Base-by-base conservation (phyloP, 1,284 basidiomycete species). In the Malassezia cuniculi region DNA sequence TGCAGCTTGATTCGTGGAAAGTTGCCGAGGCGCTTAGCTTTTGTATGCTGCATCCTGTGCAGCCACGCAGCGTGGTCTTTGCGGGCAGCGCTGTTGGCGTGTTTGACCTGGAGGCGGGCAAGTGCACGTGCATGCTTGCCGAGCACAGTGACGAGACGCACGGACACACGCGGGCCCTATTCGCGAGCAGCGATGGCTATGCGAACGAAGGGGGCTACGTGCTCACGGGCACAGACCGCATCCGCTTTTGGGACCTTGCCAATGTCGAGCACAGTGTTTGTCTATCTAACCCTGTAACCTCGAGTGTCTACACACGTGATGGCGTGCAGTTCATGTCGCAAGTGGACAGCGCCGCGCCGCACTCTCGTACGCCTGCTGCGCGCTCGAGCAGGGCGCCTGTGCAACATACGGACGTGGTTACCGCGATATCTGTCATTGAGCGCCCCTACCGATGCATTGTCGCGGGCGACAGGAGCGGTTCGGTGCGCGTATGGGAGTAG, bases 361-460 rank as follows among this genome's bases (percentile, higher is more conserved):
- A n/a, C n/a, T n/a, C n/a, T n/a, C n/a, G n/a, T n/a, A n/a, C n/a
- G n/a, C n/a, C n/a, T n/a, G n/a, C n/a, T n/a, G n/a, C n/a, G n/a
- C n/a, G n/a, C n/a, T n/a, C n/a, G 31, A 78, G 76, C 57, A 73
- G 78, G 2, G n/a, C n/a, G n/a, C n/a, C n/a, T n/a, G n/a, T n/a
- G n/a, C n/a, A n/a, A n/a, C 85, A 90, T 58, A 81, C 81, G 50
- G 86, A 90, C 58, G 76, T 82, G 3, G 76, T 93, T 17, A 84
- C 81, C 1, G 77, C 81, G 3, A 66, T 90, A 16, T 75, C 77
- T 0, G 80, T 81, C 48, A 77, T 90, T 37, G 85, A 90, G 50
- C 76, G 80, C 0, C 85, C 85, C 0, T 90, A 89, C 69, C 73
- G 81, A 32, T 83, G 85, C 4, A 74, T 89, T 29, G 75, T 90